A percentile compares a stretch with the other conserved stretches of the same genome.
Conservation (phyloP, 2,329 filamentous ascomycete genomes). For the Trichocomaceae sp. region DNA sequence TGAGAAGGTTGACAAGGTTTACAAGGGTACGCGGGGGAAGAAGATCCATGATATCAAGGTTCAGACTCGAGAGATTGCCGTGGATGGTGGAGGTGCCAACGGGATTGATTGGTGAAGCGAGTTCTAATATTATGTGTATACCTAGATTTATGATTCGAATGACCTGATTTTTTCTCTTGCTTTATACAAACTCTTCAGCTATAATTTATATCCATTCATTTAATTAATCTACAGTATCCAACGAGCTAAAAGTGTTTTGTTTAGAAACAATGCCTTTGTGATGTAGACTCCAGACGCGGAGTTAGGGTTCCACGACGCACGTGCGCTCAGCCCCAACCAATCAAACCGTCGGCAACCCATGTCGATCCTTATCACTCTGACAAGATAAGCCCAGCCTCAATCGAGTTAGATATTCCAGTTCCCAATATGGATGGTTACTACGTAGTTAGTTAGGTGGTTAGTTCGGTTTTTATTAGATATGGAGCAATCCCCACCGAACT, state of each 20-base stretch:
- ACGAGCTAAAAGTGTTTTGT: too few species aligned
- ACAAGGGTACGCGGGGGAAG: conserved; percentile 50
- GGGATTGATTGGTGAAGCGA: conserved; percentile 30
- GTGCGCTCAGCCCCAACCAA: not conserved
- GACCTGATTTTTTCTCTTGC: not conserved
- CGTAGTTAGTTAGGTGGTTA: too few species aligned
- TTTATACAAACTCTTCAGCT: not conserved
- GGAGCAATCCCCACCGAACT: not conserved
- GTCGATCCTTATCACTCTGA: too few species aligned
- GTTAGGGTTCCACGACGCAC: conserved; percentile 2
- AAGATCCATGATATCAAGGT: conserved; percentile 33
- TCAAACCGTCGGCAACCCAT: not conserved
- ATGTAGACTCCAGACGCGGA: not conserved
- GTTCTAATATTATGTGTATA: not conserved
- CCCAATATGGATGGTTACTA: too few species aligned
- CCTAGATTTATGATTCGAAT: not conserved
- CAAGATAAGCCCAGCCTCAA: not conserved
- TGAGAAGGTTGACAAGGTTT: conserved; percentile 50
- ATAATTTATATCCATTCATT: not conserved
- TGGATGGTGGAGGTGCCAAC: conserved; percentile 17
- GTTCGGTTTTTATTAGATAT: too few species aligned
- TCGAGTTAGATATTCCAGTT: not conserved
- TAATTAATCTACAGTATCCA: too few species aligned
- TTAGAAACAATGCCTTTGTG: not conserved
- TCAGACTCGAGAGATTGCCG: conserved; percentile 4